Base-by-base conservation (phyloP, 768 basidiomycete species). In the Hebeloma cylindrosporum region DNA sequence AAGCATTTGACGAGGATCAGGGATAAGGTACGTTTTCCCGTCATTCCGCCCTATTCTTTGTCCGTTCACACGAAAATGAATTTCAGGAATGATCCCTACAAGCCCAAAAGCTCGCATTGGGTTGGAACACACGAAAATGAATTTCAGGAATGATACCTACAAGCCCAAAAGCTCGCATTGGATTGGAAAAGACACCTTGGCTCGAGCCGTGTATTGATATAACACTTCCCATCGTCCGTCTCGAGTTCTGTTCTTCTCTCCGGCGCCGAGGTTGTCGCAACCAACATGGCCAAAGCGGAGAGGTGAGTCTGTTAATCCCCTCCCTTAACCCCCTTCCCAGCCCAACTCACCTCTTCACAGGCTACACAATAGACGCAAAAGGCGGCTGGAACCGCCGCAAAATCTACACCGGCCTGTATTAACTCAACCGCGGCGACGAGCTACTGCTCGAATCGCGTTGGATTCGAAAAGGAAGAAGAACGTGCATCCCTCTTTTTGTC, bases 341-440 rank as follows among this genome's bases (percentile, higher is more conserved):
- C n/a, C 30, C 33, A 41, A 21, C 22, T 21, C 18, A 2, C 59
- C 93, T 91, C 43, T 73, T 96, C 31, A 88, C 96, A 42, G 93
- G 97, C 56, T 80, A 92, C n/a, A n/a, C n/a, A 63, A 95, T 95
- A 1, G 95, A 94, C 33, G 95, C 98, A 68, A 98, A 95, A 95
- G 95, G 98, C 64, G 75, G 95, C 42, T 81, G 93, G 27, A 99
- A 97, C 65, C 80, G 95, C 33, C 80, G 97, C 57, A 99, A 99
- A 67, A 94, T 97, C 30, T 99, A 98, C 71, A 80, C 82, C 39
- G 94, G 87, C 36, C 71, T 96, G 0, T 88, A 95, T 59, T 71
- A 94, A 58, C 97, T 97, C 74, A 85, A 89, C 59, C 79, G 79
- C 14, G 93, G 82, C 4, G 83, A 83, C n/a, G 82, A 85, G 27